phyloP scores from a whole-genome alignment of 768 basidiomycete genomes.

The Agrocybe praecox region DNA sequence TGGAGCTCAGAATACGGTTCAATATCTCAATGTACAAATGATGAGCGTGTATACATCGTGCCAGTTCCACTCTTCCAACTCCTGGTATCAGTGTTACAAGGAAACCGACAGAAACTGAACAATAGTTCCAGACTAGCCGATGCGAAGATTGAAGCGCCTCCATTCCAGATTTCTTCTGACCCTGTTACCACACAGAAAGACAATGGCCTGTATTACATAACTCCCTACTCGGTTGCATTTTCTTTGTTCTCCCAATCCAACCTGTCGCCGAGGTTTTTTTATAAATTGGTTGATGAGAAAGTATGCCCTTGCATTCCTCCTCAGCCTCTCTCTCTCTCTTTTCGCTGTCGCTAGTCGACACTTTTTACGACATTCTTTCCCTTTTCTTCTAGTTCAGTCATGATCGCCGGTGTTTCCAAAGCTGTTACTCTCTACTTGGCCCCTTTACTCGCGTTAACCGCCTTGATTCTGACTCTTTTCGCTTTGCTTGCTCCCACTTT shows the following conservation, averaged over 20 bases:
- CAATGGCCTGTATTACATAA: constrained; percentile 25
- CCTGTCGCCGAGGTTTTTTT: constrained; percentile 1
- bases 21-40: too few relatives aligned
- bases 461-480: constrained; percentile 66
- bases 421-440: constrained; percentile 68
- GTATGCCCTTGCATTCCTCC: neutral
- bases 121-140: neutral
- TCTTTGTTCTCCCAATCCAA: constrained; percentile 22
- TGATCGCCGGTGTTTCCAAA: constrained; percentile 76
- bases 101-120: neutral
- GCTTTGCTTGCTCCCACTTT: constrained; percentile 68
- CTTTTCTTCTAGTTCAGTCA: constrained; percentile 30
- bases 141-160: neutral
- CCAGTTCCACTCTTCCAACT: too few relatives aligned
- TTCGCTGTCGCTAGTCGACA: constrained; percentile 25
- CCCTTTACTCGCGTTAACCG: constrained; percentile 65
- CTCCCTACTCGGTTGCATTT: constrained; percentile 1
- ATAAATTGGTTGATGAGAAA: constrained; percentile 9
- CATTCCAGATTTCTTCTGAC: constrained; percentile 4
- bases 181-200: constrained; percentile 10
- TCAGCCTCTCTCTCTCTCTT: constrained; percentile 4
- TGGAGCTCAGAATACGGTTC: too few relatives aligned
- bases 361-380: constrained; percentile 11
- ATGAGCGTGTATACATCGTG: too few relatives aligned
- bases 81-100: neutral